Evolutionary conservation across 768 basidiomycete species (phyloP).

Genomic region (Leccinum olivaceopallidum): DNA sequence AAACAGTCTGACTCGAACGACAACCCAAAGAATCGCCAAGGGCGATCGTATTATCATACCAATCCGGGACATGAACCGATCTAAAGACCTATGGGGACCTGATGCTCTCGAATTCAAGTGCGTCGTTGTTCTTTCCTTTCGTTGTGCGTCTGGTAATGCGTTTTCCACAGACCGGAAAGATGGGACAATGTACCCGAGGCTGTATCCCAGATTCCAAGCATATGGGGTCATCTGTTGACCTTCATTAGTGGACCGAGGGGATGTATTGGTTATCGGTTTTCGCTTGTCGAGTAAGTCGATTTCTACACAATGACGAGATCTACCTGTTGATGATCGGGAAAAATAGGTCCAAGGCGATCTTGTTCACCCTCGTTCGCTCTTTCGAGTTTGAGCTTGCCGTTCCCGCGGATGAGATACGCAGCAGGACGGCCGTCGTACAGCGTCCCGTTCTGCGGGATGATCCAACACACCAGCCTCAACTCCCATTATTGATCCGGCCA

Average conservation of each 20-base stretch:
- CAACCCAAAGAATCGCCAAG: conserved; percentile 37
- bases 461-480: conserved; percentile 39
- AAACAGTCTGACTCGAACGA: neutral
- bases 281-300: conserved; percentile 53
- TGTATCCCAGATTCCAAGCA: conserved; percentile 50
- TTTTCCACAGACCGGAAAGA: conserved; percentile 34
- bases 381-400: conserved; percentile 57
- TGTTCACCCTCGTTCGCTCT: conserved; percentile 40
- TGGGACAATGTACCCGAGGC: conserved; percentile 53
- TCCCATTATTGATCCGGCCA: conserved; percentile 39
- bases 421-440: conserved; percentile 36
- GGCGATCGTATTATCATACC: conserved; percentile 52
- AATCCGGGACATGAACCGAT: conserved; percentile 52
- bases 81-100: conserved; percentile 58
- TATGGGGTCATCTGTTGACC: conserved; percentile 58
- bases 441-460: conserved; percentile 46
- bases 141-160: neutral
- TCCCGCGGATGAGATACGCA: conserved; percentile 45
- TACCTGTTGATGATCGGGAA: neutral
- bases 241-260: conserved; percentile 67
- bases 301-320: neutral
- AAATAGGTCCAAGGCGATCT: neutral
- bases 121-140: neutral
- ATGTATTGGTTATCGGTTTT: conserved; percentile 69
- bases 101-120: conserved; percentile 65